Conservation (phyloP, 805 yeast species). For the Saccharomycopsis guyanensis region DNA sequence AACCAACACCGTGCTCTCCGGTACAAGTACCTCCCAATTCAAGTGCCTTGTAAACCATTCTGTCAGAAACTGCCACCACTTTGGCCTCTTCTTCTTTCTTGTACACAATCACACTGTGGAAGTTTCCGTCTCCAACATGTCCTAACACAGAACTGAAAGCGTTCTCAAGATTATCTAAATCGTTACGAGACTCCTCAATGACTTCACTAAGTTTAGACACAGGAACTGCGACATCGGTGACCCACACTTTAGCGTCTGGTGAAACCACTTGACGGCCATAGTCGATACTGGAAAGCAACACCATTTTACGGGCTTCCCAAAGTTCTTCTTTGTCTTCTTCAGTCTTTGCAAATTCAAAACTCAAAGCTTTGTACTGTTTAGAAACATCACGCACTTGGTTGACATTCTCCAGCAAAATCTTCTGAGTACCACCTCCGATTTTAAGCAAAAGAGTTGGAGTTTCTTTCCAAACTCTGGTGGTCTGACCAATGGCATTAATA, state of each 20-base stretch:
- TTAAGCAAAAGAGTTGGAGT: slow-evolving; percentile 59
- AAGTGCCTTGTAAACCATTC: slow-evolving; percentile 61
- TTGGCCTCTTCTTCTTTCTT: slow-evolving; percentile 39
- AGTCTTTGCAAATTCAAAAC: slow-evolving; percentile 56
- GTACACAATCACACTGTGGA: slow-evolving; percentile 61
- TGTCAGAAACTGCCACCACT: slow-evolving; percentile 44
- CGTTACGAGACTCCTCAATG: slow-evolving; percentile 53
- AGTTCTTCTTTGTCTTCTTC: slow-evolving; percentile 58
- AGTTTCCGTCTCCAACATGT: slow-evolving; percentile 81
- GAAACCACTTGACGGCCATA: slow-evolving; percentile 45
- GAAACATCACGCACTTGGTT: slow-evolving; percentile 43
- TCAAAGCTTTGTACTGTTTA: slow-evolving; percentile 42
- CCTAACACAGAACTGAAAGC: slow-evolving; percentile 52
- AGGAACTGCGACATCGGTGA: slow-evolving; percentile 83
- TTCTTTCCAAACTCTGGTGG: slow-evolving; percentile 46
- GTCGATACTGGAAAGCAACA: slow-evolving; percentile 57
- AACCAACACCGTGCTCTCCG: slow-evolving; percentile 85
- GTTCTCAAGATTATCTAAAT: slow-evolving; percentile 32
- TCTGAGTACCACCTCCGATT: slow-evolving; percentile 44
- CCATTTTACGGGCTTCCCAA: slow-evolving; percentile 73
- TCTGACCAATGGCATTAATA: slow-evolving; percentile 48
- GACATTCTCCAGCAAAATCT: slow-evolving; percentile 33
- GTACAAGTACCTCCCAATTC: slow-evolving; percentile 75
- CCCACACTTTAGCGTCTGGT: slow-evolving; percentile 50
- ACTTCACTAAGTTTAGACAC: slow-evolving; percentile 58